Evolutionary conservation across 1,139 yeast species (phyloP), one percentile per base, ranked within the genome.

Genomic region (Geotrichum fermentans): DNA sequence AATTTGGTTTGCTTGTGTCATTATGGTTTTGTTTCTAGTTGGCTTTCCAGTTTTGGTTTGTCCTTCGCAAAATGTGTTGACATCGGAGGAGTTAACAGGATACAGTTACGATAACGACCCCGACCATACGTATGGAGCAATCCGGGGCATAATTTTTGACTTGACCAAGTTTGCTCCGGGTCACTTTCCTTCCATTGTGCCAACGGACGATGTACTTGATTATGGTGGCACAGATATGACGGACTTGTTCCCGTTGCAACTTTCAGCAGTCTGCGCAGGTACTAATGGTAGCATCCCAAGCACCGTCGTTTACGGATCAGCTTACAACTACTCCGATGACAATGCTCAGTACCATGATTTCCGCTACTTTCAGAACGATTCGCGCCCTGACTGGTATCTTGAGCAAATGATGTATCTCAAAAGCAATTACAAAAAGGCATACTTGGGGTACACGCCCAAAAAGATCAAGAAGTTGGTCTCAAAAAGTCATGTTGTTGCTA

Each of bases 331-430:
- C 48, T 56, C 70, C 1, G 73, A 70, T 49, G 40, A 58, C 16
- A 70, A 69, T 49, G 73, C 71, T 2, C 58, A 54, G 40, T 70
- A 70, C 47, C 74, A 70, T 46, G 74, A 70, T 49, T 70, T 70
- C 58, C 55, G 74, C 18, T 59, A 56, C 30, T 67, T 62, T 50
- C 62, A 62, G 6, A 61, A 66, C 44, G 74, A 70, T 46, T 69
- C 64, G 20, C 61, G 74, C 1, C 74, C 74, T 2, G 73, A 70
- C 47, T 70, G 74, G 74, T 70, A 69, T 45, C 54, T 62, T 21
- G 68, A 68, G 52, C 66, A 67, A 52, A 67, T 70, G 71, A 53
- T 57, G 36, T 63, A 58, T 44, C 56, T 70, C 53, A 64, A 68
- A 42, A 47, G 56, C 29, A 62, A 68, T 49, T 71, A 63, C 52